Evolutionary conservation across 1,139 yeast genomes (phyloP), one percentile per base, ranked within the genome.

Genomic region (Wickerhamiella pararugosa): DNA sequence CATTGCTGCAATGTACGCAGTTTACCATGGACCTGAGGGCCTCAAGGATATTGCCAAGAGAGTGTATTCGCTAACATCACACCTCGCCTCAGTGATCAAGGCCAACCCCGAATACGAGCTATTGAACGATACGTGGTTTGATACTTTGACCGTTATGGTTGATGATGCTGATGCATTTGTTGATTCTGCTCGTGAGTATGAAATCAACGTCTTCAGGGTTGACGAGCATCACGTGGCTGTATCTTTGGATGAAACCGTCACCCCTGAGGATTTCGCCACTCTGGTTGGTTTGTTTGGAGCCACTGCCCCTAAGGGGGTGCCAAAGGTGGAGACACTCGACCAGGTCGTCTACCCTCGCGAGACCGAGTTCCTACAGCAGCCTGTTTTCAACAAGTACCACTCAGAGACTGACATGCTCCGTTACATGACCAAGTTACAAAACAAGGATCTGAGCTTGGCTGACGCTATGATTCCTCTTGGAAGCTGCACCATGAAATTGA

Each of bases 391-490:
- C 65, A 65, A 74, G 31, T 79, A 90, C 62, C 97, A 84, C 59
- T 79, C 94, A 3, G 98, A 90, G 65, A 90, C 98, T 28, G 78
- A 94, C 45, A 79, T 90, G 80, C 71, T 90, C 53, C 75, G 98
- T 60, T 90, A 90, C 65, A 68, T 90, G 55, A 92, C 84, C 59
- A 72, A 74, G 49, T 69, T 90, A 47, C 97, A 90, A 64, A 68
- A 78, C 47, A 84, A 81, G 64, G 98, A 90, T 64, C 69, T 90
- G 51, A 87, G 97, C 0, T 70, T 90, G 49, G 95, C 97, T 27
- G 82, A 86, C 59, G 82, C 96, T 9, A 90, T 90, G 98, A 90
- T 90, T 49, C 93, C 97, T 34, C 72, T 90, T 51, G 98, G 98
- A 31, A 84, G 95, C 7, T 90, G 98, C 67, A 90, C 98, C 31